Evolutionary conservation across 495 filamentous ascomycete genomes (phyloP).

Genomic region (Neurospora hispaniola): DNA sequence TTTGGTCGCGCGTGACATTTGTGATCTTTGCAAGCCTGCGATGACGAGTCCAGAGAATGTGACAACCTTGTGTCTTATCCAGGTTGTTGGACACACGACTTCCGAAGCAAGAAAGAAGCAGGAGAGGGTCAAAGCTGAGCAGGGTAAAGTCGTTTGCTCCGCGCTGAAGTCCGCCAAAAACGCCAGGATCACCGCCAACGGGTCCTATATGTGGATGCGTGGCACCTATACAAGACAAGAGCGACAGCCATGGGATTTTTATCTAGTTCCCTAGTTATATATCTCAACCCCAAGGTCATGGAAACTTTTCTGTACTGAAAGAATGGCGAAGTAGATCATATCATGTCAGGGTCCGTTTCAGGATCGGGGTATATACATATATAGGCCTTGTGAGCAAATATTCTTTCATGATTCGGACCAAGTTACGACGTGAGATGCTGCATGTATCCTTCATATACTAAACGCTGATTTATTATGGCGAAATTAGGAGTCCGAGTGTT

Average conservation of each 20-base stretch:
- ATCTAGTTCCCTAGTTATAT: not conserved
- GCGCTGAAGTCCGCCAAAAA: not conserved
- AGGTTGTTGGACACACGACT: not conserved
- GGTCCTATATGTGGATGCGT: too few relatives aligned
- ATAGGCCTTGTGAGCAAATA: not conserved
- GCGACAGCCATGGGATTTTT: not conserved
- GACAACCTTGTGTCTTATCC: not conserved
- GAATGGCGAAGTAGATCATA: too few relatives aligned
- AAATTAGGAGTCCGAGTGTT: not conserved
- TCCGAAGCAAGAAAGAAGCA: not conserved
- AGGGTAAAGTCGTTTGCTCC: too few relatives aligned
- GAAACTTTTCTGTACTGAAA: too few relatives aligned
- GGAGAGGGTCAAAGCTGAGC: too few relatives aligned
- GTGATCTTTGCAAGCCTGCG: not conserved
- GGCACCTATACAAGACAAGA: not conserved
- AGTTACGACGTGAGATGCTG: not conserved
- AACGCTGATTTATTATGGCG: not conserved
- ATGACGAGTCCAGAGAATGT: not conserved
- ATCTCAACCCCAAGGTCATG: too few relatives aligned
- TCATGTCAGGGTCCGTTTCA: too few relatives aligned
- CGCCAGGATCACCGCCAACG: too few relatives aligned
- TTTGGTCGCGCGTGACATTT: not conserved
- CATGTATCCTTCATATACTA: not conserved
- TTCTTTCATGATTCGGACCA: not conserved
- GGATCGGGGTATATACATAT: too few relatives aligned